A percentile compares a stretch with the other conserved stretches of the same genome.
Conservation (phyloP, 768 basidiomycete species). For the Mrakia blollopis region DNA sequence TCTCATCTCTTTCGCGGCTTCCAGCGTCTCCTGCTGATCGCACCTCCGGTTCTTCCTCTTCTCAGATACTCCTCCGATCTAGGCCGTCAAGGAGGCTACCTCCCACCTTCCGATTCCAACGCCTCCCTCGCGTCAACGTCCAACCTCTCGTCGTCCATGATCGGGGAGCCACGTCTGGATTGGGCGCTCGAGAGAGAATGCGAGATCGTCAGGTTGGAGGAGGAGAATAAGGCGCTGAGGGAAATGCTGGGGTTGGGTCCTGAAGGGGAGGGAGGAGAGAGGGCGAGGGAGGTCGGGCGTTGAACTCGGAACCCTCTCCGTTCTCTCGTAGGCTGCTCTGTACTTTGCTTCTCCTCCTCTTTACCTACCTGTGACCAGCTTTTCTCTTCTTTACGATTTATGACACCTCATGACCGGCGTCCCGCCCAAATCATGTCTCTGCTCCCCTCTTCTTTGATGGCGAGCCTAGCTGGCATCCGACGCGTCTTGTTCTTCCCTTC, state of each 20-base stretch:
- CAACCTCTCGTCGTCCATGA: slow-evolving; percentile 4
- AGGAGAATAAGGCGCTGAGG: slow-evolving; percentile 76
- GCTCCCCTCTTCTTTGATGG: neutral
- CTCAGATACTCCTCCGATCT: slow-evolving; percentile 10
- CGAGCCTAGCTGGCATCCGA: neutral
- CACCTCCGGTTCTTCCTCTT: neutral
- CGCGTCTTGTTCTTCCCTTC: neutral
- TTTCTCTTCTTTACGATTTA: neutral
- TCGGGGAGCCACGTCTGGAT: slow-evolving; percentile 48
- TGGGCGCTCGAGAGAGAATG: slow-evolving; percentile 84
- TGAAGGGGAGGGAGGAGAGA: slow-evolving; percentile 2
- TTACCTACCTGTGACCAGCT: neutral
- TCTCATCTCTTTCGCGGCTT: neutral
- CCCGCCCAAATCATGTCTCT: neutral
- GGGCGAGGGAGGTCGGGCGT: neutral
- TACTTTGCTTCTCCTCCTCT: too few species aligned
- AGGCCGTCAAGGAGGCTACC: slow-evolving; percentile 21
- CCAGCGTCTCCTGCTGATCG: neutral
- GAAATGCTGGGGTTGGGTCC: slow-evolving; percentile 60
- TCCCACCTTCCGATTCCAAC: slow-evolving; percentile 23
- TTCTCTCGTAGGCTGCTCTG: neutral
- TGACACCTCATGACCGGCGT: neutral
- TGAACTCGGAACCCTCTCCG: neutral
- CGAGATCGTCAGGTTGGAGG: slow-evolving; percentile 75
- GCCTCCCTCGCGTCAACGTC: neutral